Conservation (phyloP, 2,329 filamentous ascomycete species). For the Plenodomus tracheiphilus region DNA sequence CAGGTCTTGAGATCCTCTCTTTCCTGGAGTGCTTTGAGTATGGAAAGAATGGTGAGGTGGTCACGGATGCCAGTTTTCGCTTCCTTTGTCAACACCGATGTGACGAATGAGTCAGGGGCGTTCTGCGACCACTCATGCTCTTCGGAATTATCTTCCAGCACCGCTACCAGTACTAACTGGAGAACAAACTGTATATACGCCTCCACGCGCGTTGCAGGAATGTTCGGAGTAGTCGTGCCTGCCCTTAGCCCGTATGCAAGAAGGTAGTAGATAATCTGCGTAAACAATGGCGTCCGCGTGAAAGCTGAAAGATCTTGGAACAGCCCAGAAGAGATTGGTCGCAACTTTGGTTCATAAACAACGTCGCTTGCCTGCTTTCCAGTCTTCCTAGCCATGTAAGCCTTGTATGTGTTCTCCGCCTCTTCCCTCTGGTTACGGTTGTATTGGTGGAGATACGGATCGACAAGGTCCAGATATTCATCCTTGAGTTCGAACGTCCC, state of each 20-base stretch:
- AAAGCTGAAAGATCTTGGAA: slow-evolving; percentile 79
- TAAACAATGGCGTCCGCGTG: slow-evolving; percentile 82
- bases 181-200: slow-evolving; percentile 89
- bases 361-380: slow-evolving; percentile 80
- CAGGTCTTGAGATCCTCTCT: slow-evolving; percentile 80
- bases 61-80: slow-evolving; percentile 51
- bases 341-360: slow-evolving; percentile 86
- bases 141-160: slow-evolving; percentile 74
- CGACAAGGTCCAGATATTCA: slow-evolving; percentile 82
- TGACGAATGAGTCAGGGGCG: slow-evolving; percentile 68
- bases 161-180: slow-evolving; percentile 82
- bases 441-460: slow-evolving; percentile 95
- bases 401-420: slow-evolving; percentile 85
- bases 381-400: slow-evolving; percentile 83
- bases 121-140: slow-evolving; percentile 45
- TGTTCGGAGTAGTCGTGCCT: slow-evolving; percentile 68
- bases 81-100: slow-evolving; percentile 67
- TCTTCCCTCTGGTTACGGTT: slow-evolving; percentile 97
- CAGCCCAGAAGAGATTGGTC: slow-evolving; percentile 72
- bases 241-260: slow-evolving; percentile 78
- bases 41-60: slow-evolving; percentile 54
- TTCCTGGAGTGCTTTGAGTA: slow-evolving; percentile 57
- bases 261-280: slow-evolving; percentile 86
- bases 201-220: slow-evolving; percentile 83
- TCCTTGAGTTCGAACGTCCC: slow-evolving; percentile 92